Base-by-base conservation (phyloP, 202 grass and related monocot genomes). In the Sporobolus alterniflorus region DNA sequence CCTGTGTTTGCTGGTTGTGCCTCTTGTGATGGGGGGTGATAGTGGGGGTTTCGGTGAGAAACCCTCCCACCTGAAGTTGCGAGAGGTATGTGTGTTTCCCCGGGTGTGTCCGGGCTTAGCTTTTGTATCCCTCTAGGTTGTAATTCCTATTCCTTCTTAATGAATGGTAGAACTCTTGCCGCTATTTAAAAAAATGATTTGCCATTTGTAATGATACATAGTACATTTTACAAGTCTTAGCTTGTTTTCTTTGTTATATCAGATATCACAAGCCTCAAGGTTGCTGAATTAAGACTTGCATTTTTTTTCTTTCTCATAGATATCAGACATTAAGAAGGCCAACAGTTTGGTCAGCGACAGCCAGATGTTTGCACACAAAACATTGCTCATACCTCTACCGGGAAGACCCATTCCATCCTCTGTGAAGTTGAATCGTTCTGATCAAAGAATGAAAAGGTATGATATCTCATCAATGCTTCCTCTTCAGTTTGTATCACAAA, bases 301-400 rank as follows among this genome's bases (percentile, higher is more conserved):
- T 6, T 26, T 31, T 65, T 16, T 77, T 26, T 26, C 5, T 20
- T 3, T 39, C 36, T 8, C 84, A 68, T 67, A 98, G 96, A 93
- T 96, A 39, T 88, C 96, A 16, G 93, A 98, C 77, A 98, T 98
- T 49, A 98, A 95, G 84, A 87, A 91, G 77, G 85, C 88, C 44
- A 98, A 98, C 29, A 30, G 79, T 80, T 89, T 98, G 20, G 85
- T 90, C 36, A 95, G 41, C 18, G 92, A 93, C 52, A 83, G 78
- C 51, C 93, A 98, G 83, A 95, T 98, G 95, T 98, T 91, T 70
- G 95, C 95, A 2, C 95, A 87, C 87, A 98, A 93, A 62, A 72
- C 80, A 13, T 84, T 98, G 84, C 78, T 87, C 55, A 98, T 98
- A 82, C 95, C 95, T 72, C 77, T 95, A 10, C 83, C 86, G 16